phyloP scores from a whole-genome alignment of 129 eudicot genomes.

The Kitagawia praeruptora region DNA sequence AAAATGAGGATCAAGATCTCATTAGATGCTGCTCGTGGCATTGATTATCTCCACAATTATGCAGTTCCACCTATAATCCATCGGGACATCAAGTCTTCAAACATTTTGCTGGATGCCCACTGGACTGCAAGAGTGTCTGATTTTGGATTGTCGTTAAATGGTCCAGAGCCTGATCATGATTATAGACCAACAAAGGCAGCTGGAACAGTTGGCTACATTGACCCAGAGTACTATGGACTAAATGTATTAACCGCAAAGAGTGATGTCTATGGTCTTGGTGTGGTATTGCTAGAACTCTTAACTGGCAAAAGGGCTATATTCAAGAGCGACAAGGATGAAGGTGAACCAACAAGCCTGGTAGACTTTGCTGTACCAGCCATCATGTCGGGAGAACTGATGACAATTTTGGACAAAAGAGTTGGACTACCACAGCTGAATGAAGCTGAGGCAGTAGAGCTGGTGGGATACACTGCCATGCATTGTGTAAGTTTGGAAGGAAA shows the following conservation, averaged over 20 bases:
- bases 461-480: slow-evolving; percentile 91
- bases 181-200: slow-evolving; percentile 71
- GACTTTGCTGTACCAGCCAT: slow-evolving; percentile 72
- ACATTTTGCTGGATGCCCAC: slow-evolving; percentile 67
- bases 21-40: slow-evolving; percentile 88
- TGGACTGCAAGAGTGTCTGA: slow-evolving; percentile 97
- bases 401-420: slow-evolving; percentile 61
- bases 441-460: slow-evolving; percentile 85
- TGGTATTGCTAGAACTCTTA: slow-evolving; percentile 75
- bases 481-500: slow-evolving; percentile 81
- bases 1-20: slow-evolving; percentile 82
- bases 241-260: slow-evolving; percentile 87
- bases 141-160: slow-evolving; percentile 81
- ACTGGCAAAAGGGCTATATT: slow-evolving; percentile 91
- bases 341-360: slow-evolving; percentile 58
- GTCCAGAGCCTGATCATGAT: slow-evolving; percentile 54
- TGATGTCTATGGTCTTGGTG: slow-evolving; percentile 94
- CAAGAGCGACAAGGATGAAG: slow-evolving; percentile 43
- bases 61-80: slow-evolving; percentile 97
- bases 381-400: slow-evolving; percentile 55
- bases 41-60: slow-evolving; percentile 84
- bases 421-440: slow-evolving; percentile 62
- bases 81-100: slow-evolving; percentile 91
- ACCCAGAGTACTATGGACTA: slow-evolving; percentile 89
- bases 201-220: slow-evolving; percentile 92